These are phyloP conservation scores for Salvia splendens DNA, from an alignment of 257 asterid genomes.

Conservation along the genomic window DNA sequence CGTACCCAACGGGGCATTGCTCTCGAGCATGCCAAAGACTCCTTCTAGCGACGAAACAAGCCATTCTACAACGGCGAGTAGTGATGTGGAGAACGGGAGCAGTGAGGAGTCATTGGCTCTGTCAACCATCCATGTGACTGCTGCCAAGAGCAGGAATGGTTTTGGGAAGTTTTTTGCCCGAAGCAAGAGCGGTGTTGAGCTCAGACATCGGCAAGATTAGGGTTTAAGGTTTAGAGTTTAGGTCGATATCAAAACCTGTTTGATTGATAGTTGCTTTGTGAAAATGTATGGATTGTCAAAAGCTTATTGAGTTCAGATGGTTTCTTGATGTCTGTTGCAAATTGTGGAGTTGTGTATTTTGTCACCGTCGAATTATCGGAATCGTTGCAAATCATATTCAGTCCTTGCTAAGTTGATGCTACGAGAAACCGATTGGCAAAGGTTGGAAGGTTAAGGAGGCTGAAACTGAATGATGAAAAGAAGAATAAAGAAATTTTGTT, in stretches of 20 bases:
- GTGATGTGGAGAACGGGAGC: slow-evolving; percentile 33
- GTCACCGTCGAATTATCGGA: no score
- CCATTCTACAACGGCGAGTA: slow-evolving; percentile 31
- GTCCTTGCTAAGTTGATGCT: no score
- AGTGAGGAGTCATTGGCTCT: slow-evolving; percentile 42
- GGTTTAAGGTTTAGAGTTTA: slow-evolving; percentile 16
- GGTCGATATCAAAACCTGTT: slow-evolving; percentile 32
- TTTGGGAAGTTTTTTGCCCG: slow-evolving; percentile 62
- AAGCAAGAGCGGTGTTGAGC: slow-evolving; percentile 51
- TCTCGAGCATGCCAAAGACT: slow-evolving; percentile 41
- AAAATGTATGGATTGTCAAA: slow-evolving; percentile 23
- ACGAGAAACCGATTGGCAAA: no score
- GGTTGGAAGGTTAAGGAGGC: no score
- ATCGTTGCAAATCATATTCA: no score
- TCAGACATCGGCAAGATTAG: slow-evolving; percentile 43
- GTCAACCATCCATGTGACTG: slow-evolving; percentile 30
- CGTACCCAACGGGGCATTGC: slow-evolving; percentile 44
- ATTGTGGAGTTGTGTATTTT: not conserved
- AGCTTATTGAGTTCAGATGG: slow-evolving; percentile 12
- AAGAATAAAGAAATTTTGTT: no score
- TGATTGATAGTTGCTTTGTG: slow-evolving; percentile 31
- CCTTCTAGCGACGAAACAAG: slow-evolving; percentile 38
- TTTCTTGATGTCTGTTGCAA: not conserved
- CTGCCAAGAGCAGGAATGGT: slow-evolving; percentile 51
- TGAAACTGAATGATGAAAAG: no score